Evolutionary conservation across 2,329 filamentous ascomycete species (phyloP), one percentile per base, ranked within the genome.

Genomic region (Colletotrichum scovillei): DNA sequence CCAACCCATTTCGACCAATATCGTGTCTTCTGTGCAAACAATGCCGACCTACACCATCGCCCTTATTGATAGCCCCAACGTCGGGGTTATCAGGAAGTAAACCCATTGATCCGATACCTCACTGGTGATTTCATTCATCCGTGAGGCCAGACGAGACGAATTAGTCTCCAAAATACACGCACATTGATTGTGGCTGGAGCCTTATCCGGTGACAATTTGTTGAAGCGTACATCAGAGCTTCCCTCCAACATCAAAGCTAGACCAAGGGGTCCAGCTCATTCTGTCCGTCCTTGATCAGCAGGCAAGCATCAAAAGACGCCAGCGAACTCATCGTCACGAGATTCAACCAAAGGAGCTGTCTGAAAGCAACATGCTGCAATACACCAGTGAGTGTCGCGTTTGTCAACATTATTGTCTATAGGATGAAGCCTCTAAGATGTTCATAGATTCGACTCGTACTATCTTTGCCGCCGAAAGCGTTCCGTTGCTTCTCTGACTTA

Each of bases 31-130:
- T 53, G 62, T 11, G 56, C 56, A 73, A 75, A 75, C 58, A 59
- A 79, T 80, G 76, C 72, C 74, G 58, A 67, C 69, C 73, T 70
- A 69, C 65, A 72, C 74, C 67, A 63, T 52, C 59, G 12, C 59
- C 59, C 56, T 67, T 64, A 65, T 82, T 79, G 80, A 85, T 85
- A 88, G 82, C 86, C 88, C 88, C 86, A 88, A 86, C 78, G 87
- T 74, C 76, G 87, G 87, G 87, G 87, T 87, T 74, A 78, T 77
- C 75, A 79, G 77, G 77, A 78, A 86, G 78, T 89, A 85, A 83
- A 75, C 75, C 68, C 42, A 64, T 64, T 68, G 74, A 72, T 73
- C 73, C 69, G 69, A 74, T 65, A 73, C 79, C 77, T 81, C 76
- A 76, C 76, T 63, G 70, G 74, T 76, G 73, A 75, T 76, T 74